These are phyloP conservation scores for Withania somnifera DNA, from an alignment of 305 asterid species.

Conservation along the genomic window DNA sequence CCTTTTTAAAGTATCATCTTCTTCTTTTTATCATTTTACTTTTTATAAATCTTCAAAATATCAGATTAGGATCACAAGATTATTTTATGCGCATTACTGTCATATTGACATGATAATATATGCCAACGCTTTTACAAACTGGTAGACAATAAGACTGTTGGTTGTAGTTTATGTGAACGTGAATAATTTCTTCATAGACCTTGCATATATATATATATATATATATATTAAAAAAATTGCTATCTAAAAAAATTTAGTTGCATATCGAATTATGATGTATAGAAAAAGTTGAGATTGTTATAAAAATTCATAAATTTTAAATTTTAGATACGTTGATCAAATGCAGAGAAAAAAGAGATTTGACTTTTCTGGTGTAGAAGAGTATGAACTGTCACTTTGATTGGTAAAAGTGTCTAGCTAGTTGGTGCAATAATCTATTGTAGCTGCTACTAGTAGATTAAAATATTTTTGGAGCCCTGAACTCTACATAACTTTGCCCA, in stretches of 20 bases:
- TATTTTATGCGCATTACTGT: not conserved
- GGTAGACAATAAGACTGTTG: not conserved
- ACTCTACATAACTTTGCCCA: not conserved
- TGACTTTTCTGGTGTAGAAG: not conserved
- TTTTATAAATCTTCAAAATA: not conserved
- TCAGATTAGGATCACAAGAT: not conserved
- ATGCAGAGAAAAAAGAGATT: not conserved
- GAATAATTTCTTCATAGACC: not conserved
- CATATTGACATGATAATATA: not conserved
- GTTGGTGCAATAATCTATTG: not conserved
- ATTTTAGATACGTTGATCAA: not conserved
- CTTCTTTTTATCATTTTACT: not conserved
- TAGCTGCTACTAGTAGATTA: not conserved
- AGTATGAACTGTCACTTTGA: not conserved
- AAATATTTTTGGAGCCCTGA: not conserved
- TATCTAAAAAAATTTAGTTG: not conserved
- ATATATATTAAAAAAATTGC: too few species aligned
- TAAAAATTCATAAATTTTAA: not conserved
- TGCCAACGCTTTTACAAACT: not conserved
- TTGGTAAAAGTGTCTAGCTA: not conserved
- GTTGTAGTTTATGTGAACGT: not conserved
- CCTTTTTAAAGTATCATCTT: not conserved
- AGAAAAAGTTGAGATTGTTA: not conserved
- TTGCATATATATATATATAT: not conserved
- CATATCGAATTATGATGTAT: not conserved